A percentile compares a stretch with the other conserved stretches of the same genome.
These are phyloP conservation scores for Rhynchospora breviuscula DNA, from an alignment of 176 grass and related monocot species.

Conservation along the genomic window DNA sequence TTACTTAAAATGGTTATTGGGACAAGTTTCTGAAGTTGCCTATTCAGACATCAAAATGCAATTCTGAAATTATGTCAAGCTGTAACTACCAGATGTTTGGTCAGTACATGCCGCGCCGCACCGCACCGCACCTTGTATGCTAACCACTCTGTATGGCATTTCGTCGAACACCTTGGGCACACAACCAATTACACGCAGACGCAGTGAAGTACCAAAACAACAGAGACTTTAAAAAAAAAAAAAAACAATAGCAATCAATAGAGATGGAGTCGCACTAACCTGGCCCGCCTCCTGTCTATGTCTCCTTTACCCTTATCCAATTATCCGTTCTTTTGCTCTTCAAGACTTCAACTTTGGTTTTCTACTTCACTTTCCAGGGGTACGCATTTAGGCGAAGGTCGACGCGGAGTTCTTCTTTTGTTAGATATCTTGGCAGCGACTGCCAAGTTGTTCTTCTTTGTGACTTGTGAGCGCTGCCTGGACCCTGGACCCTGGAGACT, in stretches of 20 bases:
- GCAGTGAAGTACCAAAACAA: neutral
- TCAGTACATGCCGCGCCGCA: too few species aligned
- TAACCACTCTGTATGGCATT: neutral
- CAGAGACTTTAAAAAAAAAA: neutral
- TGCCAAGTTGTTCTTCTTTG: too few species aligned
- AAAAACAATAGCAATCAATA: neutral
- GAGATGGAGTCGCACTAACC: neutral
- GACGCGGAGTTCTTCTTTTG: neutral
- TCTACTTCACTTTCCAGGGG: neutral
- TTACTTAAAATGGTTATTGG: too few species aligned
- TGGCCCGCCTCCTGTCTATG: neutral
- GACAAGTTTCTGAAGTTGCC: too few species aligned
- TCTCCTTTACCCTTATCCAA: neutral
- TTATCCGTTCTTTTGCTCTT: neutral
- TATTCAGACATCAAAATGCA: too few species aligned
- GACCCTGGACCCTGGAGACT: too few species aligned
- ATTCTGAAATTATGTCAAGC: too few species aligned
- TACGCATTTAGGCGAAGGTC: too few species aligned
- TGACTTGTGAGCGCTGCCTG: too few species aligned
- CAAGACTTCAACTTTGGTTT: neutral
- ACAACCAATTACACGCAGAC: neutral
- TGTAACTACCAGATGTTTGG: too few species aligned
- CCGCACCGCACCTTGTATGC: too few species aligned
- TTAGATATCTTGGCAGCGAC: too few species aligned
- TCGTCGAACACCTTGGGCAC: conserved; percentile 3